Conservation (phyloP, 306 rosid species). For the Hippophae rhamnoides region DNA sequence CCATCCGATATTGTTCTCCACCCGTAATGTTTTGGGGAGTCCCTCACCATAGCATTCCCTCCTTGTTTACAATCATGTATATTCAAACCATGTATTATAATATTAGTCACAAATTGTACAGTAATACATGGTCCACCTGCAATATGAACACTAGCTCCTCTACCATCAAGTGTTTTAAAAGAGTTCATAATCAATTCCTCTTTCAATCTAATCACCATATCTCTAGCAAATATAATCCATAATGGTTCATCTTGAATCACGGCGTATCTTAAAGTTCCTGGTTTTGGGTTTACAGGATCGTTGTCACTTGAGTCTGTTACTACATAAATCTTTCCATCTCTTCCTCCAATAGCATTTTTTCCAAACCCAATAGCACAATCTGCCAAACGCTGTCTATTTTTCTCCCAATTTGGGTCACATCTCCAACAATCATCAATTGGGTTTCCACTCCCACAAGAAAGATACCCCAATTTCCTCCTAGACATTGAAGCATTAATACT, state of each 20-base stretch:
- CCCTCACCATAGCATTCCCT: constrained; percentile 78
- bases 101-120: constrained; percentile 69
- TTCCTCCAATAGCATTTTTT: constrained; percentile 75
- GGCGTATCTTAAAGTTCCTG: constrained; percentile 79
- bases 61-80: constrained; percentile 87
- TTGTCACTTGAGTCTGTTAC: constrained; percentile 70
- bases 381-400: constrained; percentile 73
- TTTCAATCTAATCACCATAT: constrained; percentile 74
- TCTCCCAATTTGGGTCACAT: constrained; percentile 77
- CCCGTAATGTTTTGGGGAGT: constrained; percentile 75
- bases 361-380: constrained; percentile 97
- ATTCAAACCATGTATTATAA: constrained; percentile 68
- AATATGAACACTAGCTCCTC: constrained; percentile 91
- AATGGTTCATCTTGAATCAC: constrained; percentile 89
- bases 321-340: constrained; percentile 61
- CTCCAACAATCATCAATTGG: constrained; percentile 99
- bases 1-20: constrained; percentile 91
- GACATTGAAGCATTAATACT: constrained; percentile 49
- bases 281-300: constrained; percentile 58
- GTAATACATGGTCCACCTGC: constrained; percentile 98
- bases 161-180: constrained; percentile 81
- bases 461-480: constrained; percentile 68
- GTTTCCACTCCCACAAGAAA: constrained; percentile 81
- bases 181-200: constrained; percentile 95
- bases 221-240: constrained; percentile 84